Evolutionary conservation across 169 alveolate species (phyloP).

Genomic region (Ichthyophthirius multifiliis): DNA sequence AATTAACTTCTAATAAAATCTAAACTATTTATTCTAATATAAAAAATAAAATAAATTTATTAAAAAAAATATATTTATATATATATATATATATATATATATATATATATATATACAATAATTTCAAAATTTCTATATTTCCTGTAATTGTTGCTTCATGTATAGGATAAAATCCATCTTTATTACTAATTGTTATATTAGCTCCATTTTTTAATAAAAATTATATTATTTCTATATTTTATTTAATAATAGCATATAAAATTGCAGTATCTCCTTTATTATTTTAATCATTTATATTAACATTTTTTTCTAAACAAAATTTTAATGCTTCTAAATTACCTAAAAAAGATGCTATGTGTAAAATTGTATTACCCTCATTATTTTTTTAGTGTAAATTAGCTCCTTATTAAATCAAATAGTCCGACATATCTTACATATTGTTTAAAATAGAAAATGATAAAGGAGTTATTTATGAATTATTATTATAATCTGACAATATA

Average conservation of each 20-base stretch:
- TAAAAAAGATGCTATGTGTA: slow-evolving; percentile 44
- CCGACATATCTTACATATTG: not conserved
- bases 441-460: slow-evolving; percentile 3
- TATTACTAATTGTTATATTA: slow-evolving; percentile 11
- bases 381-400: not conserved
- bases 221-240: slow-evolving; percentile 27
- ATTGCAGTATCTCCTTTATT: slow-evolving; percentile 51
- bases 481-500: not conserved
- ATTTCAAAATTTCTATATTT: slow-evolving; percentile 26
- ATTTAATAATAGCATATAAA: slow-evolving; percentile 40
- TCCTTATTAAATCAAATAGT: not conserved
- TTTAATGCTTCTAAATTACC: slow-evolving; percentile 37
- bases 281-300: slow-evolving; percentile 4
- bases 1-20: not conserved
- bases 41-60: not conserved
- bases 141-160: slow-evolving; percentile 47
- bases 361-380: slow-evolving; percentile 32
- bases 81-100: not conserved
- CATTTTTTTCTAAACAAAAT: not conserved
- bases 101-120: not conserved
- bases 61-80: not conserved
- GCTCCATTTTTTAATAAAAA: slow-evolving; percentile 43
- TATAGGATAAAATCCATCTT: slow-evolving; percentile 41
- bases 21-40: not conserved
- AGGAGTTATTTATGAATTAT: not conserved